phyloP scores from a whole-genome alignment of 2,329 filamentous ascomycete species.

The Bipolaris cookei region DNA sequence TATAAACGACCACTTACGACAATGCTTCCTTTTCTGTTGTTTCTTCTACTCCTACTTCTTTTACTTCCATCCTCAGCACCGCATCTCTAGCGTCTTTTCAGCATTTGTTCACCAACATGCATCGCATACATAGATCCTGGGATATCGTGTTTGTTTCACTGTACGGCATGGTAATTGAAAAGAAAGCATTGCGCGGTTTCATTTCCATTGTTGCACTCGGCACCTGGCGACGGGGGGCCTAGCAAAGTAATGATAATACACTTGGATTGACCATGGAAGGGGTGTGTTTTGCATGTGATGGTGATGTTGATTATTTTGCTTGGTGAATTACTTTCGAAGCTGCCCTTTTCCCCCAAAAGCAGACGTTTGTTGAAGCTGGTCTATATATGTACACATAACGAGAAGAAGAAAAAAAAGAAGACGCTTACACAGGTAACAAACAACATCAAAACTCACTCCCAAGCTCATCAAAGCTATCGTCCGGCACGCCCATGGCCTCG shows the following conservation, averaged over 20 bases:
- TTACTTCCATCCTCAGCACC: neutral
- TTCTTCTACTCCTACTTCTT: neutral
- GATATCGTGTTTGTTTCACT: neutral
- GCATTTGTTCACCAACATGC: neutral
- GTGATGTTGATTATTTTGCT: neutral
- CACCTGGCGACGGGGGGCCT: neutral
- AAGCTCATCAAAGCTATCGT: slow-evolving; percentile 37
- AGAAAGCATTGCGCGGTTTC: neutral
- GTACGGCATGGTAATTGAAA: slow-evolving; percentile 1
- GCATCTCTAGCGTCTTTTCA: slow-evolving; percentile 3
- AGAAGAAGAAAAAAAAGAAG: neutral
- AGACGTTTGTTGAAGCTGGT: neutral
- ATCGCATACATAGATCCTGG: slow-evolving; percentile 6
- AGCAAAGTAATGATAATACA: slow-evolving; percentile 13
- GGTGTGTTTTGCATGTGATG: neutral
- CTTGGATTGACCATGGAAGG: neutral
- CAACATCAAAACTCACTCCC: slow-evolving; percentile 18
- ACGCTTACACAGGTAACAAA: no score
- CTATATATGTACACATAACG: neutral
- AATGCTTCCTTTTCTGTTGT: no score
- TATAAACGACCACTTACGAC: slow-evolving; percentile 9
- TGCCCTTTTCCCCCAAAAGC: neutral
- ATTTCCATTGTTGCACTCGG: slow-evolving; percentile 1
- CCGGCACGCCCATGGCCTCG: slow-evolving; percentile 29
- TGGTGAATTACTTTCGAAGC: no score